phyloP scores from a whole-genome alignment of 306 rosid genomes.

The Alnus rubra region DNA sequence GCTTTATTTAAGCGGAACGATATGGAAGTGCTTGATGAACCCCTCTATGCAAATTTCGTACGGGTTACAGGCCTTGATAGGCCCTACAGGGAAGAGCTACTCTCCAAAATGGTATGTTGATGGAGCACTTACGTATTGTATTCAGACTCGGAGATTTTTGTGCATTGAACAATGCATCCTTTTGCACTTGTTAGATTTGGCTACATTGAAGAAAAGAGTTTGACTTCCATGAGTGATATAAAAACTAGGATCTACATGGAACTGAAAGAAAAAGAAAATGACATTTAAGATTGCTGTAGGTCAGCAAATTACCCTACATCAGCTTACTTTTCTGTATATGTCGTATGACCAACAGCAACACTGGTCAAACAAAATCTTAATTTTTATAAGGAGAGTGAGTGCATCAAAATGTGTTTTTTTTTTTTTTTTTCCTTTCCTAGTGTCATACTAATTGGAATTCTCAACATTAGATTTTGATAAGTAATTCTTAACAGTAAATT shows the following conservation, averaged over 20 bases:
- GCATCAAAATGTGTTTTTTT: neutral
- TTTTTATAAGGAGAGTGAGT: neutral
- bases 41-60: conserved; percentile 72
- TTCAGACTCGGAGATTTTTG: neutral
- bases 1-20: conserved; percentile 60
- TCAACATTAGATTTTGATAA: too few species aligned
- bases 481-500: neutral
- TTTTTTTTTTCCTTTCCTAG: too few species aligned
- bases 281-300: neutral
- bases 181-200: neutral
- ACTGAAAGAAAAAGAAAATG: neutral
- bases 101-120: conserved; percentile 56
- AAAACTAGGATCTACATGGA: neutral
- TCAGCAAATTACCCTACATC: neutral
- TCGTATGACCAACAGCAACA: neutral
- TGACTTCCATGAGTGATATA: neutral
- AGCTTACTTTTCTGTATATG: neutral
- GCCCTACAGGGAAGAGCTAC: conserved; percentile 70
- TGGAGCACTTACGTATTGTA: neutral
- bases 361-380: too few species aligned
- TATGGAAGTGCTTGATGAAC: conserved; percentile 77
- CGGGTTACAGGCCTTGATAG: conserved; percentile 61
- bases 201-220: neutral
- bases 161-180: neutral
- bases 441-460: too few species aligned